These are phyloP conservation scores for Phaeosphaeriaceae sp. DNA, from an alignment of 2,329 filamentous ascomycete genomes.

Conservation along the genomic window DNA sequence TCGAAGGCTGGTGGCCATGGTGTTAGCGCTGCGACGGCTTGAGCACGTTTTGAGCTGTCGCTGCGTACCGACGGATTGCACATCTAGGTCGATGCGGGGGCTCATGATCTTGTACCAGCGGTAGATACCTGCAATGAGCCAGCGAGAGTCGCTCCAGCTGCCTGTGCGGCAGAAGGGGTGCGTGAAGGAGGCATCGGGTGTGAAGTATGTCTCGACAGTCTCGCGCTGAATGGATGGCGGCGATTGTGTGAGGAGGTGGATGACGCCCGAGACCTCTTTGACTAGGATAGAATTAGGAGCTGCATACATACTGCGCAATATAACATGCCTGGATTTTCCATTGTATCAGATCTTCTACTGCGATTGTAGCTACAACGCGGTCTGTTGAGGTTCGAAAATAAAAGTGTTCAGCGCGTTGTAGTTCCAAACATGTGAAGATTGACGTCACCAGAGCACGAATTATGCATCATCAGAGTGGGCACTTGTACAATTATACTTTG, in stretches of 20 bases:
- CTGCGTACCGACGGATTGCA: constrained; percentile 65
- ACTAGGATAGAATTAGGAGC: constrained; percentile 35
- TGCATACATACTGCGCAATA: neutral
- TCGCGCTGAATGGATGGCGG: constrained; percentile 69
- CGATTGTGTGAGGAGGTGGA: constrained; percentile 72
- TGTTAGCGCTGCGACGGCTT: neutral
- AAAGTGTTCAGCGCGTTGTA: neutral
- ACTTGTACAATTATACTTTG: neutral
- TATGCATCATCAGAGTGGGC: neutral
- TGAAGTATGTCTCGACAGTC: constrained; percentile 76
- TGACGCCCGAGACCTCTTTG: constrained; percentile 69
- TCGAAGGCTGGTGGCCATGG: constrained; percentile 67
- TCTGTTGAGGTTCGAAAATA: neutral
- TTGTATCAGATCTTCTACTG: too few species aligned
- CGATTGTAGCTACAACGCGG: too few species aligned
- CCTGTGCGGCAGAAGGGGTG: constrained; percentile 80
- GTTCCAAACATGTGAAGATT: neutral
- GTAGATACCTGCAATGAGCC: constrained; percentile 73
- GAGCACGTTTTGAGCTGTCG: neutral
- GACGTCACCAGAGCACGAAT: neutral
- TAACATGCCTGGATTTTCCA: constrained; percentile 40
- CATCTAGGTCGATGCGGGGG: constrained; percentile 71
- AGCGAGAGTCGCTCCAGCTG: constrained; percentile 67
- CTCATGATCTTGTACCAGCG: constrained; percentile 79
- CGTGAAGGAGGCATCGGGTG: constrained; percentile 72